Conservation (phyloP, 2,329 filamentous ascomycete genomes). For the Kalmusia sp. region DNA sequence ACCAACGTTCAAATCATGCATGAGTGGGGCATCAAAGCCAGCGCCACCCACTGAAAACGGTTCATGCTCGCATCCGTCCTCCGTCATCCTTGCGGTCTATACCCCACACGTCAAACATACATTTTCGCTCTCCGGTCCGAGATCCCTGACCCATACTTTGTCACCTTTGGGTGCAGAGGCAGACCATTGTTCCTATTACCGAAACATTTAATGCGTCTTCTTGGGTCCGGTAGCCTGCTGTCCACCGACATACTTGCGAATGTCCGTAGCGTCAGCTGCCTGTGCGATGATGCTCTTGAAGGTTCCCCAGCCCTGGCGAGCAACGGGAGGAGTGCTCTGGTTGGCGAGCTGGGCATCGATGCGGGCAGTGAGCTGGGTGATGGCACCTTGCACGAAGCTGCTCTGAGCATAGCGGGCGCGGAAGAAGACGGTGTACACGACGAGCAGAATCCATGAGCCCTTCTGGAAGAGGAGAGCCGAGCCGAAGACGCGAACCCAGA, state of each 20-base stretch:
- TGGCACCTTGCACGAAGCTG: constrained; percentile 86
- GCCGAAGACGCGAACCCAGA: constrained; percentile 83
- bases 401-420: constrained; percentile 90
- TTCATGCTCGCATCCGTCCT: neutral
- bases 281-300: constrained; percentile 77
- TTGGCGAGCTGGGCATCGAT: constrained; percentile 83
- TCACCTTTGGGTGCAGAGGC: constrained; percentile 19
- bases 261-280: constrained; percentile 80
- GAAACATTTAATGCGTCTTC: constrained; percentile 62
- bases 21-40: neutral
- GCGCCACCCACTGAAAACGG: neutral
- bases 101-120: neutral
- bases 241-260: constrained; percentile 73
- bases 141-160: constrained; percentile 20
- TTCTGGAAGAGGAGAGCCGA: constrained; percentile 87
- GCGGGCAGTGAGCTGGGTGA: constrained; percentile 74
- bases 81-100: neutral
- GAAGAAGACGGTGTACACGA: constrained; percentile 89
- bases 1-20: neutral
- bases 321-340: constrained; percentile 83
- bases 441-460: constrained; percentile 87
- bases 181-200: constrained; percentile 19
- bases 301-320: constrained; percentile 79
- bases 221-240: constrained; percentile 62
- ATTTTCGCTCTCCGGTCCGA: constrained; percentile 4